Evolutionary conservation across 192 early-diverging fungal genomes (phyloP).

Genomic region (Coemansia sp.): DNA sequence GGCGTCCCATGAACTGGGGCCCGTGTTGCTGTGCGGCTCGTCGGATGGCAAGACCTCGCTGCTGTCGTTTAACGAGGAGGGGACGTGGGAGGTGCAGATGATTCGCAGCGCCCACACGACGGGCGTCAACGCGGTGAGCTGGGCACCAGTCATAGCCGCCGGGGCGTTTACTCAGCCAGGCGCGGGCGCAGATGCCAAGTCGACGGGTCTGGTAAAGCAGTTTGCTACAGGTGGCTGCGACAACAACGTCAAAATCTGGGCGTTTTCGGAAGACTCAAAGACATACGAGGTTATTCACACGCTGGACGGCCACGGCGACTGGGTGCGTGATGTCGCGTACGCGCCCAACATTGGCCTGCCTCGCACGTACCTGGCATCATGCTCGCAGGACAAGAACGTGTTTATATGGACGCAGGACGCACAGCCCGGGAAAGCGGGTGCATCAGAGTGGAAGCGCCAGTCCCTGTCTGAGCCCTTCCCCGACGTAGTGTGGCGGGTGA

Average conservation of each 20-base stretch:
- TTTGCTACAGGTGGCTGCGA: conserved; percentile 95
- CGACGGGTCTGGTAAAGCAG: conserved; percentile 63
- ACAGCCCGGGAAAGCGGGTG: conserved; percentile 18
- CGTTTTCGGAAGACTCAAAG: conserved; percentile 66
- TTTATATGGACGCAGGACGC: conserved; percentile 92
- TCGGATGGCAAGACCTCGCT: conserved; percentile 94
- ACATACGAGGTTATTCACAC: conserved; percentile 76
- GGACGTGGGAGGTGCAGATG: conserved; percentile 74
- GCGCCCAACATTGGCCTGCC: conserved; percentile 94
- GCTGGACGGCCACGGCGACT: conserved; percentile 91
- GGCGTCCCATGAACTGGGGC: conserved; percentile 96
- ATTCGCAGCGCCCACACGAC: conserved; percentile 85
- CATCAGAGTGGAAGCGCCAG: conserved; percentile 72
- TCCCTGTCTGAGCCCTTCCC: conserved; percentile 77
- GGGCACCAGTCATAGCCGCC: conserved; percentile 85
- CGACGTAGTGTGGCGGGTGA: conserved; percentile 98
- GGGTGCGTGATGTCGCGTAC: conserved; percentile 97
- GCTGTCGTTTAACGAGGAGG: conserved; percentile 90
- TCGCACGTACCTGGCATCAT: conserved; percentile 85
- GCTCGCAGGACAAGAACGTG: conserved; percentile 97
- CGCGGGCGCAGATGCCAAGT: conserved; percentile 18
- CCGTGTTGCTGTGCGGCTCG: conserved; percentile 86
- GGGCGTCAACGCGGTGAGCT: conserved; percentile 90
- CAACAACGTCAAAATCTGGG: conserved; percentile 95
- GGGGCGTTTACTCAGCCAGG: conserved; percentile 52